Evolutionary conservation across 345 rosid species (phyloP).

Genomic region (Populus davidiana): DNA sequence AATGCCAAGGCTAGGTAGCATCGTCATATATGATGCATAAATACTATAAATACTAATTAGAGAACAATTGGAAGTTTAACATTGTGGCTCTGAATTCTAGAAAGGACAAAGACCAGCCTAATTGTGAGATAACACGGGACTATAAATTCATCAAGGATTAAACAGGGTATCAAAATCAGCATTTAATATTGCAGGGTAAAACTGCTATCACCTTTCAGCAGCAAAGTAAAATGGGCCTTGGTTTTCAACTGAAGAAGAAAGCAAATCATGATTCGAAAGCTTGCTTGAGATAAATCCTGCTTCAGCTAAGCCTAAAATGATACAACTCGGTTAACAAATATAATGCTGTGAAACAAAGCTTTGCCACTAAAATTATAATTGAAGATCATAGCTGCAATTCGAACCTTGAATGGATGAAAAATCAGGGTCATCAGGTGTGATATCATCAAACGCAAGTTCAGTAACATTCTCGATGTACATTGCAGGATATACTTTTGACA

Average conservation of each 20-base stretch:
- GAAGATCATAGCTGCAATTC: constrained; percentile 3
- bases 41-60: neutral
- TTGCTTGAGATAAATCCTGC: constrained; percentile 94
- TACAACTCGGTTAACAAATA: constrained; percentile 22
- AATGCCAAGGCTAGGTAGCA: neutral
- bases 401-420: constrained; percentile 93
- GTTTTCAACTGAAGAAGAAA: constrained; percentile 35
- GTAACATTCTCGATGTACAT: constrained; percentile 90
- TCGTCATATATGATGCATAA: neutral
- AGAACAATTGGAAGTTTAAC: neutral
- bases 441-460: constrained; percentile 89
- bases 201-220: constrained; percentile 64
- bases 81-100: neutral
- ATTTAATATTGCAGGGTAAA: constrained; percentile 5
- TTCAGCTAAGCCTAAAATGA: constrained; percentile 84
- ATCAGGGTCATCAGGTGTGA: constrained; percentile 81
- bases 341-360: constrained; percentile 1
- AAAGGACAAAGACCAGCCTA: neutral
- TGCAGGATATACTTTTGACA: constrained; percentile 89
- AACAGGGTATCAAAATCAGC: neutral
- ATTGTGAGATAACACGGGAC: neutral
- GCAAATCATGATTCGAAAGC: constrained; percentile 66
- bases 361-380: neutral
- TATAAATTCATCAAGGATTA: too few relatives aligned
- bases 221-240: constrained; percentile 48